phyloP scores from a whole-genome alignment of 805 yeast genomes.

The Saturnispora mendoncae region DNA sequence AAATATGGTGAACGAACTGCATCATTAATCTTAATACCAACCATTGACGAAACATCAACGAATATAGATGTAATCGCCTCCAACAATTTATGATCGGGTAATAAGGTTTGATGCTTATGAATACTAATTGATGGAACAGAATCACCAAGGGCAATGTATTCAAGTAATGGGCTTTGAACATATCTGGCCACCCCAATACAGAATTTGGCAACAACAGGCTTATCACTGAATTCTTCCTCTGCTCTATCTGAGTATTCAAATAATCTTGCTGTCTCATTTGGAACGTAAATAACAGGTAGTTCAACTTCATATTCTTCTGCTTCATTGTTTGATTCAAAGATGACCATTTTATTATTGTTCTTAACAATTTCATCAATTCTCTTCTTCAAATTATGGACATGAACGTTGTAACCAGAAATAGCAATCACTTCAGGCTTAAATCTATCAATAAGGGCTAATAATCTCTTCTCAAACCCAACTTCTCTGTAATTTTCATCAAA shows the following conservation, averaged over 20 bases:
- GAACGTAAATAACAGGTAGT: slow-evolving; percentile 71
- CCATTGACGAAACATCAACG: slow-evolving; percentile 84
- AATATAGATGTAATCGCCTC: slow-evolving; percentile 70
- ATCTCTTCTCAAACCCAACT: slow-evolving; percentile 55
- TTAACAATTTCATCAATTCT: slow-evolving; percentile 48
- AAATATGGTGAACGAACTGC: slow-evolving; percentile 70
- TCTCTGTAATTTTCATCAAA: slow-evolving; percentile 66
- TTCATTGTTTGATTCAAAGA: slow-evolving; percentile 35
- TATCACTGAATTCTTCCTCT: slow-evolving; percentile 69
- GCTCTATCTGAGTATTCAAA: slow-evolving; percentile 77
- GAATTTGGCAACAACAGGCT: slow-evolving; percentile 70
- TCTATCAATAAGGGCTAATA: slow-evolving; percentile 50
- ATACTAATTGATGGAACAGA: slow-evolving; percentile 62
- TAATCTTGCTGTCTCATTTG: slow-evolving; percentile 87
- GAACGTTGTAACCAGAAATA: slow-evolving; percentile 78
- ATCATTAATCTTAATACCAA: slow-evolving; percentile 88
- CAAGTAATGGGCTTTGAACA: slow-evolving; percentile 86
- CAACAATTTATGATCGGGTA: slow-evolving; percentile 52
- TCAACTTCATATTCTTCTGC: slow-evolving; percentile 28
- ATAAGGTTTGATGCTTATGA: slow-evolving; percentile 58
- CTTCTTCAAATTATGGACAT: slow-evolving; percentile 52
- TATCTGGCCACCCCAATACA: slow-evolving; percentile 87
- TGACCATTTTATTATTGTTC: slow-evolving; percentile 39
- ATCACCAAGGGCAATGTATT: slow-evolving; percentile 73
- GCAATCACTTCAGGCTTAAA: slow-evolving; percentile 85